These are phyloP conservation scores for Emydomyces testavorans DNA, from an alignment of 2,329 filamentous ascomycete genomes.

Conservation along the genomic window DNA sequence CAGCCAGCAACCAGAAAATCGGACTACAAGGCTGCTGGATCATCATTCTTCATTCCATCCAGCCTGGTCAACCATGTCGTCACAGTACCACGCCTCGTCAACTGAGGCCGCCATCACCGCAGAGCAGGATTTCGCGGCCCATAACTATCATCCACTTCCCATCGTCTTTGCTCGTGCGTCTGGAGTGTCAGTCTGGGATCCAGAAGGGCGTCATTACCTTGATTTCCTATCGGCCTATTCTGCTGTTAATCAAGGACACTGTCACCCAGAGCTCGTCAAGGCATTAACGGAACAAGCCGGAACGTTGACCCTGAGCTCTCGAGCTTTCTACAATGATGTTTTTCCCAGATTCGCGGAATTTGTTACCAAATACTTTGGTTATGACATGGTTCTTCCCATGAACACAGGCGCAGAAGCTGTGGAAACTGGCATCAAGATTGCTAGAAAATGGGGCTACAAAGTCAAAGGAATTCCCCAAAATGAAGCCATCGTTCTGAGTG, in stretches of 20 bases:
- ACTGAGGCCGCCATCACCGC: constrained; percentile 66
- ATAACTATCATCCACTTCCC: constrained; percentile 97
- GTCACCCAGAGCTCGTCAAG: constrained; percentile 89
- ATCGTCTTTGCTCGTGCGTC: constrained; percentile 80
- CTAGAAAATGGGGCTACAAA: constrained; percentile 96
- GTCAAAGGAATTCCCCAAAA: constrained; percentile 77
- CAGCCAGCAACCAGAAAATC: not conserved
- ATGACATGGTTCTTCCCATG: constrained; percentile 97
- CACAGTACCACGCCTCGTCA: constrained; percentile 59
- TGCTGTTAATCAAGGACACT: constrained; percentile 95
- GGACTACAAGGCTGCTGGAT: too few species aligned
- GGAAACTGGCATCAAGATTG: constrained; percentile 92
- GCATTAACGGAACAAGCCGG: constrained; percentile 80
- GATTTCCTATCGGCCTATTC: constrained; percentile 98
- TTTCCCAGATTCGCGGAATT: constrained; percentile 94
- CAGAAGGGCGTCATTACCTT: constrained; percentile 87
- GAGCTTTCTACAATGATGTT: constrained; percentile 96
- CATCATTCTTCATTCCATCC: not conserved
- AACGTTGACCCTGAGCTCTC: constrained; percentile 79
- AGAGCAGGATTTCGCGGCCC: constrained; percentile 77
- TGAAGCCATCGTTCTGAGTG: constrained; percentile 74
- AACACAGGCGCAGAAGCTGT: constrained; percentile 95
- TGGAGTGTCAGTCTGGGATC: constrained; percentile 89
- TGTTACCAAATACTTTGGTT: constrained; percentile 77
- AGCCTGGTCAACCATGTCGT: constrained; percentile 2